A percentile compares a stretch with the other conserved stretches of the same genome.
Conservation (phyloP, 768 basidiomycete genomes). For the Hysterangium stoloniferum region DNA sequence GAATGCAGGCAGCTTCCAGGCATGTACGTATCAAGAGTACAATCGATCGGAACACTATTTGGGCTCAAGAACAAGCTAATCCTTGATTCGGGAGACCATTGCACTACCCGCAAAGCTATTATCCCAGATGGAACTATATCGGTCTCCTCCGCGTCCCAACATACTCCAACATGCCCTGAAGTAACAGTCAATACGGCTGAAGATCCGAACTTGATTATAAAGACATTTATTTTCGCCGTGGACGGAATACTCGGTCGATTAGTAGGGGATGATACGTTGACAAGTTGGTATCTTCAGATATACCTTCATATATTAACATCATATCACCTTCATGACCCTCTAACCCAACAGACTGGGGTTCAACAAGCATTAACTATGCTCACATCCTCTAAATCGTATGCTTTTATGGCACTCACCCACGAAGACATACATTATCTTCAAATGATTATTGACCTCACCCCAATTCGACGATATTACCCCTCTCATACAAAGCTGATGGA, state of each 20-base stretch:
- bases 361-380: constrained; percentile 36
- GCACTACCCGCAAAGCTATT: constrained; percentile 13
- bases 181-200: background rate
- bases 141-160: constrained; percentile 12
- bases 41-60: constrained; percentile 37
- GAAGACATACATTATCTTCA: constrained; percentile 27
- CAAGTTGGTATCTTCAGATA: constrained; percentile 27
- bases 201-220: background rate
- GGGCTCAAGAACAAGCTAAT: constrained; percentile 36
- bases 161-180: constrained; percentile 21
- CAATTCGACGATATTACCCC: constrained; percentile 32
- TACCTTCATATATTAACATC: constrained; percentile 41
- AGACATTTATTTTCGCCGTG: constrained; percentile 17
- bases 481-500: constrained; percentile 32
- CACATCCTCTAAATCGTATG: constrained; percentile 28
- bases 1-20: constrained; percentile 15
- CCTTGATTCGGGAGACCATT: constrained; percentile 28
- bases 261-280: constrained; percentile 20
- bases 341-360: constrained; percentile 36
- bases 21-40: constrained; percentile 28
- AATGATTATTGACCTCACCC: constrained; percentile 28
- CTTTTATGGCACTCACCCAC: constrained; percentile 30
- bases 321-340: constrained; percentile 35
- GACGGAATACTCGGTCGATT: constrained; percentile 26
- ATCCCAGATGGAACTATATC: constrained; percentile 16